Conservation (phyloP, 2,329 filamentous ascomycete genomes). For the Rasamsonia emersonii region DNA sequence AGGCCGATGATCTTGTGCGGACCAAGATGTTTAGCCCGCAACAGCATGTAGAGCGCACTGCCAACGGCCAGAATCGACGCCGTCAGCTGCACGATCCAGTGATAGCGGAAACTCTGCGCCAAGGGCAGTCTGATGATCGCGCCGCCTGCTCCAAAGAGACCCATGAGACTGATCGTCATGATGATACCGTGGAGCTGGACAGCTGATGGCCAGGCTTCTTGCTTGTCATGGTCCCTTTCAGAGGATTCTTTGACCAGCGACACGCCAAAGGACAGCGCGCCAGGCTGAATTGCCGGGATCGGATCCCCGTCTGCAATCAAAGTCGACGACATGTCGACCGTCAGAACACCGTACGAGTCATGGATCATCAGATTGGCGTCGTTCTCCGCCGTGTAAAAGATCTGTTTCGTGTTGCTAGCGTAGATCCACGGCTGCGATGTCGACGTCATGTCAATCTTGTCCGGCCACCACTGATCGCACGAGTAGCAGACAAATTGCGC, state of each 20-base stretch:
- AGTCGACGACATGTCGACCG: slow-evolving; percentile 5
- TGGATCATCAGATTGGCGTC: slow-evolving; percentile 45
- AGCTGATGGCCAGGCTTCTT: slow-evolving; percentile 1
- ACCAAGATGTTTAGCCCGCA: slow-evolving; percentile 6
- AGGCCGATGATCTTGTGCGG: slow-evolving; percentile 9
- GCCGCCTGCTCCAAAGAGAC: slow-evolving; percentile 7
- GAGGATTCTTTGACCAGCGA: too few relatives aligned
- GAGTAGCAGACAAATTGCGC: slow-evolving; percentile 45
- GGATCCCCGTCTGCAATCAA: neutral
- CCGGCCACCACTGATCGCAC: slow-evolving; percentile 42
- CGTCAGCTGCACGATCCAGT: slow-evolving; percentile 10
- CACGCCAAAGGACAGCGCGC: too few relatives aligned
- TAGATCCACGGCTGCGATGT: slow-evolving; percentile 44
- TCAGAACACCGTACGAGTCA: slow-evolving; percentile 37
- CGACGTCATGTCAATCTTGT: slow-evolving; percentile 40
- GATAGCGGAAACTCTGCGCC: slow-evolving; percentile 8
- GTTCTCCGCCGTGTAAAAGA: slow-evolving; percentile 31
- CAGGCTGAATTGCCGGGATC: slow-evolving; percentile 7
- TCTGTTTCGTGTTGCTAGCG: slow-evolving; percentile 45
- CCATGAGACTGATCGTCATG: slow-evolving; percentile 11
- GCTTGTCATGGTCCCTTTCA: neutral
- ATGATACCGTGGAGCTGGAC: slow-evolving; percentile 10
- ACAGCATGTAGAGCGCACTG: slow-evolving; percentile 10
- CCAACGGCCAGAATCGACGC: slow-evolving; percentile 9
- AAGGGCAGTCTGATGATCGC: slow-evolving; percentile 8